Conservation (phyloP, 2,329 filamentous ascomycete species). For the Beauveria pseudobassiana region DNA sequence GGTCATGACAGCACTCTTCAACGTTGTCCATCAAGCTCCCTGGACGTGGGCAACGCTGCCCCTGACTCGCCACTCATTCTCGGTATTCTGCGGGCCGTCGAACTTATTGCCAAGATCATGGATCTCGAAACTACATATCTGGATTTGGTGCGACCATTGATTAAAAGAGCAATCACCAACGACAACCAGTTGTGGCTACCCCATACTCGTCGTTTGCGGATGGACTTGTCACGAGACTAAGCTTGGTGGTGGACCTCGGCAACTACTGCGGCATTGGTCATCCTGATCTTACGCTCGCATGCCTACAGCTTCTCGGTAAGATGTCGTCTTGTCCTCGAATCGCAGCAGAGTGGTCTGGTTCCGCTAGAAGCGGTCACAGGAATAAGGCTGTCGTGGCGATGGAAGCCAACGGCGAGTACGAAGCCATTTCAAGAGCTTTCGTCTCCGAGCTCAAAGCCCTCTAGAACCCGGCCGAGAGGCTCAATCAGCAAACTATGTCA, state of each 20-base stretch:
- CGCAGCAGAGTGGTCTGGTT: conserved; percentile 58
- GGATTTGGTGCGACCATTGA: conserved; percentile 73
- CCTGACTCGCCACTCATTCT: conserved; percentile 76
- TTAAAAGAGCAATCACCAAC: conserved; percentile 60
- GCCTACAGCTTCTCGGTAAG: conserved; percentile 75
- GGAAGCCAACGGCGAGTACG: conserved; percentile 70
- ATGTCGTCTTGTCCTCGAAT: conserved; percentile 79
- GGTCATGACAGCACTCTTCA: conserved; percentile 72
- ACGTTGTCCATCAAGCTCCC: conserved; percentile 67
- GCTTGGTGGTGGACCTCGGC: conserved; percentile 73
- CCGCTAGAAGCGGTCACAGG: conserved; percentile 55
- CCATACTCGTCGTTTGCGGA: conserved; percentile 89
- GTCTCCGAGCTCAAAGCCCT: conserved; percentile 58
- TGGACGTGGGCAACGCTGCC: conserved; percentile 62
- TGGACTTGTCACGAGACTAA: conserved; percentile 72
- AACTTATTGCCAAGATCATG: conserved; percentile 75
- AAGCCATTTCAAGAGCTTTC: conserved; percentile 70
- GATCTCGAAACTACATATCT: conserved; percentile 87
- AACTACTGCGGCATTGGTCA: conserved; percentile 82
- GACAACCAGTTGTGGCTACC: conserved; percentile 54
- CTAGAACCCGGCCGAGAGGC: conserved; percentile 68
- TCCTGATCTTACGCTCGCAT: conserved; percentile 69
- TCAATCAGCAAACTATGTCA: conserved; percentile 64
- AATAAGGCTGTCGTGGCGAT: conserved; percentile 87
- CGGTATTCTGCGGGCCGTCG: conserved; percentile 69